phyloP scores from a whole-genome alignment of 2,329 filamentous ascomycete species.

The Triangularia setosa region DNA sequence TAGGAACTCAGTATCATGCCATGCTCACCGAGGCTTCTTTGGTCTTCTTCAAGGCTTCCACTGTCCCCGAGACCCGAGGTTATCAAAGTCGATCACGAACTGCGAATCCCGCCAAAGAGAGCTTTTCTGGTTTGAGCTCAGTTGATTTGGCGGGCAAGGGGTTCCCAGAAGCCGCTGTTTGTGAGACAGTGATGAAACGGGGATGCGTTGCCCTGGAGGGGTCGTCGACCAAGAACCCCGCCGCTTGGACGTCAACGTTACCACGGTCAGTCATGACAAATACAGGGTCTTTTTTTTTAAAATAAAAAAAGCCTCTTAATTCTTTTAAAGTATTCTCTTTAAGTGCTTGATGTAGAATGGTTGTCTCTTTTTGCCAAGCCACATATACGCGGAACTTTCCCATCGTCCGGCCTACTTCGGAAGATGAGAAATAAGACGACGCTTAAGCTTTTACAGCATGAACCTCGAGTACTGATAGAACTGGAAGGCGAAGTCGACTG shows the following conservation, averaged over 20 bases:
- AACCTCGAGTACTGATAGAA: background rate
- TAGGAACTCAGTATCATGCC: background rate
- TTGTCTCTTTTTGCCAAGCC: background rate
- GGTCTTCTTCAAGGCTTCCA: slow-evolving; percentile 11
- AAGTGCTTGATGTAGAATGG: background rate
- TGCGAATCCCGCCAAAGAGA: background rate
- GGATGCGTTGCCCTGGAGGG: background rate
- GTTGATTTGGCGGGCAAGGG: slow-evolving; percentile 5
- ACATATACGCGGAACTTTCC: background rate
- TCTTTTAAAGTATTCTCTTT: background rate
- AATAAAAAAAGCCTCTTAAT: background rate
- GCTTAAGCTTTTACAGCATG: background rate
- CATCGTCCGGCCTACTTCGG: background rate
- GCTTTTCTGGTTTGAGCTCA: background rate
- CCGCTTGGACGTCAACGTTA: slow-evolving; percentile 6
- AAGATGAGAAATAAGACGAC: background rate
- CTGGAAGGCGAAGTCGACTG: background rate
- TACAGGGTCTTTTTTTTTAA: slow-evolving; percentile 2
- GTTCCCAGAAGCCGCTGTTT: slow-evolving; percentile 8
- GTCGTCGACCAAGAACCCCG: slow-evolving; percentile 2
- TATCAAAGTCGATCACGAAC: slow-evolving; percentile 7
- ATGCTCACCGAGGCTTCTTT: background rate
- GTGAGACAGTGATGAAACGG: slow-evolving; percentile 22
- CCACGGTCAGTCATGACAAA: slow-evolving; percentile 15
- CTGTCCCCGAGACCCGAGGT: background rate